A percentile compares a stretch with the other conserved stretches of the same genome.
These are phyloP conservation scores for Sporothrix inflata DNA, from an alignment of 2,329 filamentous ascomycete genomes.

Conservation along the genomic window DNA sequence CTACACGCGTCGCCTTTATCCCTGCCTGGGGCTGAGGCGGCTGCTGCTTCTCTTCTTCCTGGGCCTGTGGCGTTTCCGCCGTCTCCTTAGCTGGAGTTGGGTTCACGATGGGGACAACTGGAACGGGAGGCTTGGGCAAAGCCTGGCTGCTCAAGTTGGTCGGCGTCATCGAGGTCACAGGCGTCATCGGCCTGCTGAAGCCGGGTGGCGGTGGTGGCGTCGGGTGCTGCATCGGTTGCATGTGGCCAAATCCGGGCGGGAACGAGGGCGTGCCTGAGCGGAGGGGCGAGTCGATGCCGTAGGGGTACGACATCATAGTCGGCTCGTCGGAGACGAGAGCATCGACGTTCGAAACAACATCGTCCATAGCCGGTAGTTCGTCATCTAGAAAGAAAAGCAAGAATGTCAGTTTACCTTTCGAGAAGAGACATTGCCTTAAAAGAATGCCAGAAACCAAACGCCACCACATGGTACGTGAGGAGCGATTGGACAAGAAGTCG, in stretches of 20 bases:
- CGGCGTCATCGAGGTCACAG: constrained; percentile 13
- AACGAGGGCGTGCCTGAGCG: constrained; percentile 37
- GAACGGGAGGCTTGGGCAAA: neutral
- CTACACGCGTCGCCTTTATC: constrained; percentile 17
- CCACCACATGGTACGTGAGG: neutral
- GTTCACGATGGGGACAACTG: constrained; percentile 6
- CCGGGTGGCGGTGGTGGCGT: constrained; percentile 40
- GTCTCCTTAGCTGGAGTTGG: neutral
- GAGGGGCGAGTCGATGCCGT: constrained; percentile 40
- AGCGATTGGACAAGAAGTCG: neutral
- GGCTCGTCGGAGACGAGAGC: constrained; percentile 67
- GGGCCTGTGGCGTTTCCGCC: neutral
- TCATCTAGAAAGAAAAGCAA: constrained; percentile 56
- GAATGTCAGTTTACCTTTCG: constrained; percentile 28
- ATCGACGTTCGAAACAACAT: constrained; percentile 66
- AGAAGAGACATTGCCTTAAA: neutral
- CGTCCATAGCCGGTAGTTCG: constrained; percentile 62
- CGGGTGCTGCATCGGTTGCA: constrained; percentile 27
- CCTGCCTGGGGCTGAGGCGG: neutral
- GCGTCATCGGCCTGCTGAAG: constrained; percentile 30
- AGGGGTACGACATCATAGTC: constrained; percentile 8
- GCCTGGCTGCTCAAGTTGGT: neutral
- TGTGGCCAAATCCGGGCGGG: constrained; percentile 51
- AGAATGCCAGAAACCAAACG: neutral
- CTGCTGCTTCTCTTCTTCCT: constrained; percentile 8